Percentiles rank a stretch among this genome's conserved stretches.
These are phyloP conservation scores for Pezizomycotina sp. DNA, from an alignment of 2,329 filamentous ascomycete genomes.

Conservation along the genomic window DNA sequence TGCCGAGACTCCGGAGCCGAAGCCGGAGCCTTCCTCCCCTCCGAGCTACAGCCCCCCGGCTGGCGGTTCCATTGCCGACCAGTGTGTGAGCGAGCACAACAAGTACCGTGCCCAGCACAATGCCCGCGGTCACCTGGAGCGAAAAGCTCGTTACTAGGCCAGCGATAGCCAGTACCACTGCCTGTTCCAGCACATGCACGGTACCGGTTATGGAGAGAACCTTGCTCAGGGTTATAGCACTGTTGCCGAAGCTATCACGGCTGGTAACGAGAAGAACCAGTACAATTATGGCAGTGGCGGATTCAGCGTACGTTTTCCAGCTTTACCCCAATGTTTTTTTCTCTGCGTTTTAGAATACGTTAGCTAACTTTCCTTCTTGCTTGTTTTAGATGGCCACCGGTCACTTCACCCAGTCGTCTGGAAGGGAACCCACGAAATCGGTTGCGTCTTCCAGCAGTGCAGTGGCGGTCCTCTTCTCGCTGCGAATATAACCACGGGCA, in stretches of 20 bases:
- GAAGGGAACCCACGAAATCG: slow-evolving; percentile 44
- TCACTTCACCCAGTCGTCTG: slow-evolving; percentile 47
- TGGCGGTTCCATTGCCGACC: slow-evolving; percentile 13
- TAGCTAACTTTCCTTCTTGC: slow-evolving; percentile 6
- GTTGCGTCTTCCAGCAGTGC: slow-evolving; percentile 33
- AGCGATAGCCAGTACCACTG: slow-evolving; percentile 47
- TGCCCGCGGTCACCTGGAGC: slow-evolving; percentile 49
- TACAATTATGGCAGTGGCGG: slow-evolving; percentile 44
- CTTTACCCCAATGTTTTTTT: not conserved
- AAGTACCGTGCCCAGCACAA: slow-evolving; percentile 71
- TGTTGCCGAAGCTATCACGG: slow-evolving; percentile 55
- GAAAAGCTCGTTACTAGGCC: slow-evolving; percentile 47
- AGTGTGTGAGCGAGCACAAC: slow-evolving; percentile 61
- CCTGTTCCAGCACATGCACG: slow-evolving; percentile 53
- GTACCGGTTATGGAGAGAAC: slow-evolving; percentile 79
- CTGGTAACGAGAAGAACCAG: slow-evolving; percentile 65
- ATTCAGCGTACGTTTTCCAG: slow-evolving; percentile 12
- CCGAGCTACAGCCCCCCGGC: slow-evolving; percentile 5
- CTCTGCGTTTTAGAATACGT: not conserved
- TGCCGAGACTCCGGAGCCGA: slow-evolving; percentile 7
- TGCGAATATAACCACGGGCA: slow-evolving; percentile 18
- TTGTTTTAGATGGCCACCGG: slow-evolving; percentile 16
- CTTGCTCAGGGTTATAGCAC: slow-evolving; percentile 51
- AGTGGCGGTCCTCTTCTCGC: slow-evolving; percentile 14
- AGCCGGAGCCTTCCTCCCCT: slow-evolving; percentile 4